phyloP scores from a whole-genome alignment of 75 land plant genomes.

The Selaginella tamariscina region DNA sequence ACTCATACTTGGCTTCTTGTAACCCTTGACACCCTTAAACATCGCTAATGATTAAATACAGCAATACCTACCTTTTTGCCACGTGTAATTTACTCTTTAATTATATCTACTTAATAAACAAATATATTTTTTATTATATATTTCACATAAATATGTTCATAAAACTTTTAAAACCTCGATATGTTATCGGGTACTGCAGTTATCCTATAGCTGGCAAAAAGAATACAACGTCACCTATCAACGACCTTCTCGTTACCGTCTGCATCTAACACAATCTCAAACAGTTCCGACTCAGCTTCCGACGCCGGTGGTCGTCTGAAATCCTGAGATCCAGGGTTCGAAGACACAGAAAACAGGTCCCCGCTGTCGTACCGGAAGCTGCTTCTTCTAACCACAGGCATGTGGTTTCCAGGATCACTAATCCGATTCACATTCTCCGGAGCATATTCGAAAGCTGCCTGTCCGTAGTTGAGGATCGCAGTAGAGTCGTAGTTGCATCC shows the following conservation, averaged over 20 bases:
- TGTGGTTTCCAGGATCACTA: slow-evolving; percentile 33
- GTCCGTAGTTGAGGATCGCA: slow-evolving; percentile 53
- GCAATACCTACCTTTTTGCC: too few relatives aligned
- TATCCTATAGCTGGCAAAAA: too few relatives aligned
- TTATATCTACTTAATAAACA: too few relatives aligned
- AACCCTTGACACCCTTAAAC: too few relatives aligned
- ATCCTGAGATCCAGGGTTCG: neutral
- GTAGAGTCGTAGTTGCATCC: slow-evolving; percentile 47
- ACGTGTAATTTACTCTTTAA: too few relatives aligned
- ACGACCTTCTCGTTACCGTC: neutral
- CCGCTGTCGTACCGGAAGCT: slow-evolving; percentile 34
- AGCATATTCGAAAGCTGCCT: slow-evolving; percentile 39
- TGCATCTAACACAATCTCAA: slow-evolving; percentile 38
- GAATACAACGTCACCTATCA: neutral
- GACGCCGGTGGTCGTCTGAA: slow-evolving; percentile 9
- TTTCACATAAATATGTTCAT: too few relatives aligned
- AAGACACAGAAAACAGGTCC: slow-evolving; percentile 47
- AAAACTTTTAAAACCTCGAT: too few relatives aligned
- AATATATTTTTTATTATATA: too few relatives aligned
- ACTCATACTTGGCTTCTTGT: too few relatives aligned
- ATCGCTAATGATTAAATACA: too few relatives aligned
- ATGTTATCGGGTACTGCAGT: too few relatives aligned
- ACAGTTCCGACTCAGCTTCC: slow-evolving; percentile 39
- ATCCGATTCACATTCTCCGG: slow-evolving; percentile 48
- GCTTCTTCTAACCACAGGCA: neutral